Evolutionary conservation across 495 filamentous ascomycete species (phyloP), one percentile per base, ranked within the genome.

Genomic region (Tuber calosporum): DNA sequence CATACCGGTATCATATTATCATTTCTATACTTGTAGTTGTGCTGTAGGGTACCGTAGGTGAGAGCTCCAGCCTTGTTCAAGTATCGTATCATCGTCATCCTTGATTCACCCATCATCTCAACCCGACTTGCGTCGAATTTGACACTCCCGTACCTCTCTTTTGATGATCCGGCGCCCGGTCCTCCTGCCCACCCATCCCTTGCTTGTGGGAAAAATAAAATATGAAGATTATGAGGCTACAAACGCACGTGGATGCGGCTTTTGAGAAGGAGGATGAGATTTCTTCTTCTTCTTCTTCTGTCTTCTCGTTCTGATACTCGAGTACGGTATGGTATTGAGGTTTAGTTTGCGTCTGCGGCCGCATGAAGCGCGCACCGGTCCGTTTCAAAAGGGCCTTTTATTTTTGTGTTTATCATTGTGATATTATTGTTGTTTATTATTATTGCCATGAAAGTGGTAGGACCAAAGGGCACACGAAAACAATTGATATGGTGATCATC

Each of bases 221-320:
- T 30, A 17, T 30, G 53, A 13, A 30, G n/a, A 62, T 17, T 15
- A 13, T 62, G 53, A 62, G 26, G 53, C 53, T 62, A 15, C 53
- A 62, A 62, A 30, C n/a, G 13, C 53, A 62, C n/a, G 53, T 62
- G 53, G 53, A 62, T 62, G 53, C 53, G 53, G 53, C 53, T 30
- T 62, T 62, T 62, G 53, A 17, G 53, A 26, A 30, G 53, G 53
- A 30, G n/a, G 53, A 15, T 62, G 53, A 30, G n/a, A 62, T 30
- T 30, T 30, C 15, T 7, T 30, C n/a, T n/a, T 30, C n/a, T 11
- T 20, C 6, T 48, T 48, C n/a, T 11, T 30, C n/a, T 30, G 22
- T 30, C n/a, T n/a, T 30, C n/a, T 11, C 43, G 20, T 48, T 48
- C n/a, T 11, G 45, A 53, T 53, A 43, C 17, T 1, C 1, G 6